Evolutionary conservation across 2,329 filamentous ascomycete species (phyloP), one percentile per base, ranked within the genome.

Genomic region (Colletotrichum zoysiae): DNA sequence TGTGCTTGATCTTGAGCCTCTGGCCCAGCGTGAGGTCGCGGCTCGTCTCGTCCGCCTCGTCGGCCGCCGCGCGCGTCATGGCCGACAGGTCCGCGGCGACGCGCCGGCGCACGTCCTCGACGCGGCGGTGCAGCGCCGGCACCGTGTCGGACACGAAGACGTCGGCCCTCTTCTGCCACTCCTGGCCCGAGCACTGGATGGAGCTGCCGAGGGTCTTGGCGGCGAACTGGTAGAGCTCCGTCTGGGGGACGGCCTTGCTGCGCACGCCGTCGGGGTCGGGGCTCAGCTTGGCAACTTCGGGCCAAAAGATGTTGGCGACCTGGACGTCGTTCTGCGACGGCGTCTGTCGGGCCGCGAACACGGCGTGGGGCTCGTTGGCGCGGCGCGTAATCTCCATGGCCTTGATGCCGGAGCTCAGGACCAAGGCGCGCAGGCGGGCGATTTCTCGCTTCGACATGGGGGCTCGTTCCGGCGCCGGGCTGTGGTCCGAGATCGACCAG

Each of bases 321-420:
- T 57, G 46, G 85, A 80, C 56, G 82, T 83, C 5, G 44, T 46
- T 42, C 48, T 64, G 61, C 9, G 70, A 71, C 20, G 51, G 60
- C 44, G 55, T 51, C 16, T 42, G 61, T 16, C 42, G 40, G 12
- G 20, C 35, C 23, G 71, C 61, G 23, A 74, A 74, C n/a, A 67
- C 67, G 5, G 50, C 35, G 3, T 81, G 81, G 12, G 80, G 78
- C 46, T 86, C 84, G 56, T 91, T 82, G 5, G 92, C 90, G 58
- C 92, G 89, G 5, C 90, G 88, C 38, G 87, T 86, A 66, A 98
- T 93, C 78, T 96, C 93, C 77, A 91, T 91, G 0, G 95, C 95
- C 82, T 97, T 97, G 78, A 98, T 91, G n/a, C 95, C 95, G 0
- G 94, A 94, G 74, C 91, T 93, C 30, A 97, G 85, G 51, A 97